phyloP scores from a whole-genome alignment of 768 basidiomycete genomes.

The Pleurotus eryngii region DNA sequence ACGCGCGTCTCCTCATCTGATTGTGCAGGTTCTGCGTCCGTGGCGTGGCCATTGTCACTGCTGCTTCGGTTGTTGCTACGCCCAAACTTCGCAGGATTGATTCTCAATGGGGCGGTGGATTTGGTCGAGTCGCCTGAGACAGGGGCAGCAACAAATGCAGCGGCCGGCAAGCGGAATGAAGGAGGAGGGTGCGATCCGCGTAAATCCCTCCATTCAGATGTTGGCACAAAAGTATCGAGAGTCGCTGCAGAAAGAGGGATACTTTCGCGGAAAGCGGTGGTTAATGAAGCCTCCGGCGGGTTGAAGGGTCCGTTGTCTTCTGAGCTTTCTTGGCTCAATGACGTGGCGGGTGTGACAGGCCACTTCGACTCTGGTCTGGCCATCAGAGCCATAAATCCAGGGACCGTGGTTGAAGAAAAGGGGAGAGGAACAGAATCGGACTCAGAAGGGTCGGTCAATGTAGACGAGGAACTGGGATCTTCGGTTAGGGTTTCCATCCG shows the following conservation, averaged over 20 bases:
- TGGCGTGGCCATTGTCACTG: not conserved
- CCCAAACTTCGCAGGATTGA: not conserved
- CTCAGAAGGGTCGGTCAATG: not conserved
- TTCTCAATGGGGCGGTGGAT: not conserved
- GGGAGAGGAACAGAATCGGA: not conserved
- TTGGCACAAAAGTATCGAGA: not conserved
- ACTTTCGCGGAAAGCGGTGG: conserved; percentile 2
- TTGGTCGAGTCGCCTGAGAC: not conserved
- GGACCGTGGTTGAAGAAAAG: not conserved
- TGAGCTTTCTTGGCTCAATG: not conserved
- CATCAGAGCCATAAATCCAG: conserved; percentile 1
- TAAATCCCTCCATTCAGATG: not conserved
- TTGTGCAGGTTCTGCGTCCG: not conserved
- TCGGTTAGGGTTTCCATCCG: conserved; percentile 1
- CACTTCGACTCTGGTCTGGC: not conserved
- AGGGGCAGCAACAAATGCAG: not conserved
- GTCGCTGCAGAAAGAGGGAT: not conserved
- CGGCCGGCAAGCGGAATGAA: not conserved
- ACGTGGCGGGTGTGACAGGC: not conserved
- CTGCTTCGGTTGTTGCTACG: not conserved
- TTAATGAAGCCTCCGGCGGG: not conserved
- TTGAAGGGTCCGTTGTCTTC: too few species aligned
- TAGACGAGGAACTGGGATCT: not conserved
- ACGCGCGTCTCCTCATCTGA: not conserved
- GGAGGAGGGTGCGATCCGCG: not conserved